A percentile compares a stretch with the other conserved stretches of the same genome.
These are phyloP conservation scores for Citrus trifoliata DNA, from an alignment of 345 rosid species.

Conservation along the genomic window DNA sequence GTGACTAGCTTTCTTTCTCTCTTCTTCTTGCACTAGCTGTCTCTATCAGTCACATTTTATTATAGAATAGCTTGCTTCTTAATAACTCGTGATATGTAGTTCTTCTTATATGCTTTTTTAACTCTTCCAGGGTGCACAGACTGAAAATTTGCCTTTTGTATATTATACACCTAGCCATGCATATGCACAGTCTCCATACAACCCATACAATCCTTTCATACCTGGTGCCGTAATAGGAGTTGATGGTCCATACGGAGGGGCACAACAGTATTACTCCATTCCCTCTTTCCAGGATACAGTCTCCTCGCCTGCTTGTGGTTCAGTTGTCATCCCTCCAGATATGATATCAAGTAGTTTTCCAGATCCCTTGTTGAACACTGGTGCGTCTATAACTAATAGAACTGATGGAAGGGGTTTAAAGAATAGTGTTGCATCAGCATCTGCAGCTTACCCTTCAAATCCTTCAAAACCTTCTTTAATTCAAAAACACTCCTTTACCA, in stretches of 20 bases:
- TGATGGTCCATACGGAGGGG: conserved; percentile 54
- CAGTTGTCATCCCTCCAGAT: conserved; percentile 59
- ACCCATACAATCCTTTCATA: conserved; percentile 88
- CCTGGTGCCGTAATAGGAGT: conserved; percentile 76
- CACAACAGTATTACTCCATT: conserved; percentile 62
- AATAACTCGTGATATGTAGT: neutral
- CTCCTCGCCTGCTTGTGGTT: conserved; percentile 57
- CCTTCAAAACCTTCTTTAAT: conserved; percentile 38
- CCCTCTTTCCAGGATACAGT: conserved; percentile 60
- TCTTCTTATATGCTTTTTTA: conserved; percentile 8
- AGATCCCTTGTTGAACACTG: conserved; percentile 45
- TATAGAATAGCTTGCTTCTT: neutral
- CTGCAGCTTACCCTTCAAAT: conserved; percentile 41
- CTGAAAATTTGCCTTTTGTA: conserved; percentile 75
- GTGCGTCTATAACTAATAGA: conserved; percentile 33
- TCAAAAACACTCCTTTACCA: conserved; percentile 40
- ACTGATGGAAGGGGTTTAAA: conserved; percentile 48
- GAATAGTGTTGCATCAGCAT: conserved; percentile 43
- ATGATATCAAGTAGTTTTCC: conserved; percentile 29
- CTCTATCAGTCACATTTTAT: neutral
- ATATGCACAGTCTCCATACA: conserved; percentile 82
- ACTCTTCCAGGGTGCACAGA: conserved; percentile 69
- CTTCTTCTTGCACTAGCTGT: neutral
- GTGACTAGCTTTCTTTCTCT: conserved; percentile 4
- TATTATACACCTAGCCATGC: conserved; percentile 83